Percentiles rank a stretch among this genome's conserved stretches.
Conservation (phyloP, 176 grass and related monocot species). For the Carex myosuroides region DNA sequence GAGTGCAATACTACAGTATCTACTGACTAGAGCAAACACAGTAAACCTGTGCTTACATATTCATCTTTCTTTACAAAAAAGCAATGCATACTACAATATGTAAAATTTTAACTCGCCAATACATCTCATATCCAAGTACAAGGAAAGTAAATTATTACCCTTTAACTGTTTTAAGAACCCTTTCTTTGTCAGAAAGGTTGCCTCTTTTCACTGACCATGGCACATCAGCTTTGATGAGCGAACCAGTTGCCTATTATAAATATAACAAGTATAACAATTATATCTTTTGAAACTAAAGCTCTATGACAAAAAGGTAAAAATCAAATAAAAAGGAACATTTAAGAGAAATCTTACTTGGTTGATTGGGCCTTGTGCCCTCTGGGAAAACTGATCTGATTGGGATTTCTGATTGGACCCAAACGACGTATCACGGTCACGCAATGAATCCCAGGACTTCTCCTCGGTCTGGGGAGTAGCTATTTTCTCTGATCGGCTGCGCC, state of each 20-base stretch:
- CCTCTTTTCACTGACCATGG: constrained; percentile 90
- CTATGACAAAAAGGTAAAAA: neutral
- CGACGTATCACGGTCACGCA: constrained; percentile 45
- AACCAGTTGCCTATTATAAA: constrained; percentile 36
- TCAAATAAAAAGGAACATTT: neutral
- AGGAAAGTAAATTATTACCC: constrained; percentile 51
- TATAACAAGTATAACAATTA: constrained; percentile 8
- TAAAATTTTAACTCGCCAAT: neutral
- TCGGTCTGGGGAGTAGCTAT: constrained; percentile 29
- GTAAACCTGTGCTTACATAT: neutral
- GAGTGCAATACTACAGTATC: neutral
- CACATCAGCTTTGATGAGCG: constrained; percentile 88
- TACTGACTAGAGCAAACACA: neutral
- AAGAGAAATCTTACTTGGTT: neutral
- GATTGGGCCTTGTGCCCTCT: neutral
- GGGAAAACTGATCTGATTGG: constrained; percentile 48
- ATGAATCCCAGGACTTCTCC: constrained; percentile 81
- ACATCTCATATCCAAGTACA: constrained; percentile 16
- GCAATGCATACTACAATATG: neutral
- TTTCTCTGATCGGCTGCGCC: constrained; percentile 59
- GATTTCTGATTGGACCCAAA: constrained; percentile 57
- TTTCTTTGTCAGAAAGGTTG: constrained; percentile 84
- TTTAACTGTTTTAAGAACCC: constrained; percentile 91
- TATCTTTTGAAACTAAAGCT: neutral
- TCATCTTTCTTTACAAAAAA: neutral